Evolutionary conservation across 2,329 filamentous ascomycete species (phyloP).

Genomic region (Trichoderma lentiforme): DNA sequence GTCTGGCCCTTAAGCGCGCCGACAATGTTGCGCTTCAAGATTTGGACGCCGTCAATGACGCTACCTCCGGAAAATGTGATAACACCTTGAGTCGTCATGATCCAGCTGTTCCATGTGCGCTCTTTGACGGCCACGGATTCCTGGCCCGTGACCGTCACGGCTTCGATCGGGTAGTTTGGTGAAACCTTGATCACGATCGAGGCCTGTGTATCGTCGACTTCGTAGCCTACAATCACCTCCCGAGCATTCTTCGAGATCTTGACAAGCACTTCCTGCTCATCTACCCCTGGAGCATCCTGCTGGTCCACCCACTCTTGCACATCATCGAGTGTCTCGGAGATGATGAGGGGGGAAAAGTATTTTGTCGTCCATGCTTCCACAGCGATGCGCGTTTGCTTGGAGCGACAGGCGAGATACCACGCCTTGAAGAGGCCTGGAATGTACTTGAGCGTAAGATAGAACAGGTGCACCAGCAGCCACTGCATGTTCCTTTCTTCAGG

Average conservation of each 20-base stretch:
- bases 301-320: constrained; percentile 63
- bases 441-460: constrained; percentile 75
- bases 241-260: constrained; percentile 68
- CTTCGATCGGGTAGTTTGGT: constrained; percentile 75
- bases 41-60: constrained; percentile 79
- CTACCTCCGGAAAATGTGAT: constrained; percentile 91
- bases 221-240: constrained; percentile 81
- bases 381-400: constrained; percentile 73
- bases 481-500: constrained; percentile 70
- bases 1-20: constrained; percentile 88
- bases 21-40: constrained; percentile 83
- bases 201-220: constrained; percentile 82
- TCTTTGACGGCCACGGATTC: constrained; percentile 86
- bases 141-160: constrained; percentile 70
- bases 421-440: constrained; percentile 73
- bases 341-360: constrained; percentile 71
- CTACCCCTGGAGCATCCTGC: constrained; percentile 46
- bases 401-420: constrained; percentile 82
- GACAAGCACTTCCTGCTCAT: constrained; percentile 59
- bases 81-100: constrained; percentile 82
- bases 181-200: constrained; percentile 81
- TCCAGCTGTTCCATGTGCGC: constrained; percentile 89
- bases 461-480: constrained; percentile 81
- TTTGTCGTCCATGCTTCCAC: constrained; percentile 84
- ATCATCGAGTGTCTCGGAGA: constrained; percentile 62